Evolutionary conservation across 1,284 basidiomycete species (phyloP), one percentile per base, ranked within the genome.

Genomic region (Moesziomyces aphidis): DNA sequence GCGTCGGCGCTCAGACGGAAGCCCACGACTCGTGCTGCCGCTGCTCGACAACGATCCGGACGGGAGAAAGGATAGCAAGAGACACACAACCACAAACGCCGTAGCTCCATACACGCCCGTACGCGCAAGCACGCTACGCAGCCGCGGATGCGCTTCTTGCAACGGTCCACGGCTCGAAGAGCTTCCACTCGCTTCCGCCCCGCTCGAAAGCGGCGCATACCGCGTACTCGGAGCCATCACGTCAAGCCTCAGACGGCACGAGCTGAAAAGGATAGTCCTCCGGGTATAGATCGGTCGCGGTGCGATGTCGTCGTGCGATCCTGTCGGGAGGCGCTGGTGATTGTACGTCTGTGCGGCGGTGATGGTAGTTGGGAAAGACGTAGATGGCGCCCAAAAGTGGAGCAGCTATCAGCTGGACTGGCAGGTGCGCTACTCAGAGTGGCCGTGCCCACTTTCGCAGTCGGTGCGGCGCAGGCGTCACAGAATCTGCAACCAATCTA

Each of bases 21-120:
- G 45, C 4, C 65, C 57, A 21, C 44, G 52, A 7, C 19, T 36
- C 10, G 31, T 34, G 8, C 3, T 23, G 8, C 19, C 47, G 46
- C 36, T 19, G 11, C 24, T 39, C 17, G 28, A 28, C 13, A 15
- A 31, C 22, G 17, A 34, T 4, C 31, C 43, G 6, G 31, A 34
- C 6, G 45, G 59, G 7, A 64, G 47, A 15, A 64, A 24, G 4
- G 71, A 61, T 5, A 69, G 58, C 10, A 65, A 4, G 13, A 70
- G 43, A 23, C 56, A 61, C 24, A 43, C 28, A 19, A 65, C 1
- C n/a, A 64, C 58, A 46, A 70, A 74, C 11, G 47, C 42, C 9
- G 53, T 59, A 15, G 68, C 62, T 24, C 61, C 61, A 6, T 50
- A 44, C 9, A 70, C 61, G 19, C 49, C 52, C 4, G 53, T 49